phyloP scores from a whole-genome alignment of 352 stramenopile genomes.

The Phytophthora foliorum region DNA sequence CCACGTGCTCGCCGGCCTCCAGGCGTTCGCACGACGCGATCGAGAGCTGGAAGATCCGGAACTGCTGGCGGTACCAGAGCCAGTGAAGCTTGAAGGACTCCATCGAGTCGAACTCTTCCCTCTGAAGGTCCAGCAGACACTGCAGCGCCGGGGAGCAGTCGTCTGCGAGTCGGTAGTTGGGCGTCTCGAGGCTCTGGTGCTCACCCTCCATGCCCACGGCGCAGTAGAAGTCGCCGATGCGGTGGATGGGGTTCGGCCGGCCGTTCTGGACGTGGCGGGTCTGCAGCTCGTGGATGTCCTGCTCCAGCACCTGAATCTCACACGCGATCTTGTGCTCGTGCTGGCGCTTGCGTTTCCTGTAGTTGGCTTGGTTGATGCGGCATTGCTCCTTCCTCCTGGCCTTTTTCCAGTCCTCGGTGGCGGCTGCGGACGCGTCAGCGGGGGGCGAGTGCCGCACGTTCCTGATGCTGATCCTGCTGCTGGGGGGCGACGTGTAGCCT shows the following conservation, averaged over 20 bases:
- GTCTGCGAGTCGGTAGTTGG: constrained; percentile 13
- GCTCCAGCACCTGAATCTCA: constrained; percentile 46
- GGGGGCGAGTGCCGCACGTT: neutral
- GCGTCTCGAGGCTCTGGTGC: constrained; percentile 5
- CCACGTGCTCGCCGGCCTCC: constrained; percentile 42
- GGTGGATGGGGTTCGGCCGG: constrained; percentile 24
- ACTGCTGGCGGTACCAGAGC: constrained; percentile 55
- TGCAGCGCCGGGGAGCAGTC: constrained; percentile 41
- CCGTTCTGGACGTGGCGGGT: neutral
- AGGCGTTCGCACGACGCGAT: constrained; percentile 44
- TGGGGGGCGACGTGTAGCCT: constrained; percentile 2
- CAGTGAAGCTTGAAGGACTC: constrained; percentile 53
- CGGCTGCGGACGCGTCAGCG: neutral
- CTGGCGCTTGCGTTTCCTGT: constrained; percentile 62
- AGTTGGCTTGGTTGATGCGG: constrained; percentile 71
- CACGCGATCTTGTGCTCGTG: constrained; percentile 44
- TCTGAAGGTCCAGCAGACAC: constrained; percentile 39
- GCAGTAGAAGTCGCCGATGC: constrained; percentile 48
- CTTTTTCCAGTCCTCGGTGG: constrained; percentile 49
- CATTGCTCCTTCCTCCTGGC: constrained; percentile 64
- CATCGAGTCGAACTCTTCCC: constrained; percentile 53
- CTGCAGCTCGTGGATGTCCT: constrained; percentile 48
- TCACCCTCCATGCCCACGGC: constrained; percentile 27
- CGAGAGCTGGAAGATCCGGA: constrained; percentile 50
- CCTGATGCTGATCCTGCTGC: constrained; percentile 5